phyloP scores from a whole-genome alignment of 1,139 yeast species.

The Yamadazyma songkhlaensis region DNA sequence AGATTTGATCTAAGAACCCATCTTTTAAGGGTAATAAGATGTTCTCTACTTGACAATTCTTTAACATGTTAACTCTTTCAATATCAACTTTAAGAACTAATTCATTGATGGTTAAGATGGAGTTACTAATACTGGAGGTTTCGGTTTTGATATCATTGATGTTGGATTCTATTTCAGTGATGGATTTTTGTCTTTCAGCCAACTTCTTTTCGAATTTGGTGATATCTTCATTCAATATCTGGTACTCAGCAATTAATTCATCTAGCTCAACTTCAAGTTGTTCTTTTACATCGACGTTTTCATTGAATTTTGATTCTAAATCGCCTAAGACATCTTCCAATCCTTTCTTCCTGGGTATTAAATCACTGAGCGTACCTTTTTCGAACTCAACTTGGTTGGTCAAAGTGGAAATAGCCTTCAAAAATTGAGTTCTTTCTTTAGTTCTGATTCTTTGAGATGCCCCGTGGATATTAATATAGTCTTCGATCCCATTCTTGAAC shows the following conservation, averaged over 20 bases:
- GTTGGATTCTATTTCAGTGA: conserved; percentile 26
- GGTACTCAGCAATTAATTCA: conserved; percentile 48
- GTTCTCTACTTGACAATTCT: conserved; percentile 74
- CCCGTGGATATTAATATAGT: conserved; percentile 70
- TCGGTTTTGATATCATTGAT: conserved; percentile 37
- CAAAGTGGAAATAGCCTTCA: conserved; percentile 59
- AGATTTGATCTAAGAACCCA: conserved; percentile 52
- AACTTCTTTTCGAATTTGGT: conserved; percentile 21
- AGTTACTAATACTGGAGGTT: conserved; percentile 25
- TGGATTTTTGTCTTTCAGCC: conserved; percentile 24
- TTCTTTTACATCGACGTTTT: conserved; percentile 29
- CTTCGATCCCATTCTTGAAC: conserved; percentile 52
- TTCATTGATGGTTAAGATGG: conserved; percentile 46
- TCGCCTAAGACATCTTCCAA: conserved; percentile 31
- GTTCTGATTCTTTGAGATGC: conserved; percentile 56
- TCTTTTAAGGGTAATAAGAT: conserved; percentile 61
- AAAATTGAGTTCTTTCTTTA: conserved; percentile 60
- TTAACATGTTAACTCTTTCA: conserved; percentile 60
- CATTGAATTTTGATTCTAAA: conserved; percentile 31
- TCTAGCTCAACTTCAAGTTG: conserved; percentile 39
- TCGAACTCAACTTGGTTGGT: conserved; percentile 67
- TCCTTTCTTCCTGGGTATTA: conserved; percentile 40
- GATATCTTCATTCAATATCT: conserved; percentile 40
- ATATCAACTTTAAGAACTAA: conserved; percentile 52
- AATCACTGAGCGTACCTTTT: conserved; percentile 50